Evolutionary conservation across 768 basidiomycete genomes (phyloP).

Genomic region (Russula sp.): DNA sequence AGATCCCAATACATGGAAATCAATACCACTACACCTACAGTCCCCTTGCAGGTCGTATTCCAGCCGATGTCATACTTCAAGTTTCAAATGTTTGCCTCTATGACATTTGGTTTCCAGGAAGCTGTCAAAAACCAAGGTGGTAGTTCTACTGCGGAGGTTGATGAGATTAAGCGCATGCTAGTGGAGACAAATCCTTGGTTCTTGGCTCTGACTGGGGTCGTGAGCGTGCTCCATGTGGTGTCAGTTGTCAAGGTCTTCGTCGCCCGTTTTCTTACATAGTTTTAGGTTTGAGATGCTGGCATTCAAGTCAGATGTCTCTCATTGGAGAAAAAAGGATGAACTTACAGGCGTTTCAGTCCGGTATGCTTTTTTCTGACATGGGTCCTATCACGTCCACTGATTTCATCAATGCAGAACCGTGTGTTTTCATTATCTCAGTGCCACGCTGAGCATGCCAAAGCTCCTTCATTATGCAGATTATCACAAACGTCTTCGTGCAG

Average conservation of each 20-base stretch:
- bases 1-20: conserved; percentile 76
- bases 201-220: conserved; percentile 73
- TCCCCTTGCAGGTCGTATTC: conserved; percentile 79
- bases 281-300: conserved; percentile 89
- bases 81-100: conserved; percentile 78
- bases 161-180: conserved; percentile 94
- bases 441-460: conserved; percentile 35
- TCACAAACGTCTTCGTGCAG: conserved; percentile 95
- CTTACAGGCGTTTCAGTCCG: conserved; percentile 92
- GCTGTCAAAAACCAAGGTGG: conserved; percentile 70
- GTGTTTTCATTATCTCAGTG: conserved; percentile 11
- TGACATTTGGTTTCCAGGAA: conserved; percentile 84
- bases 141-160: conserved; percentile 61
- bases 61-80: conserved; percentile 82
- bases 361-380: conserved; percentile 33
- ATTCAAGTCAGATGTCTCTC: conserved; percentile 90
- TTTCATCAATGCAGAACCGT: neutral
- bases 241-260: conserved; percentile 35
- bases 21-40: conserved; percentile 68
- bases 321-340: conserved; percentile 93
- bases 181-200: conserved; percentile 85
- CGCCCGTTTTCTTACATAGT: conserved; percentile 11
- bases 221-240: conserved; percentile 83
- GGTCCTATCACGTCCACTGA: conserved; percentile 2
- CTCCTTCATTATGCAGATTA: conserved; percentile 38